Evolutionary conservation across 192 early-diverging fungal species (phyloP).

Genomic region (Mortierella hygrophila): DNA sequence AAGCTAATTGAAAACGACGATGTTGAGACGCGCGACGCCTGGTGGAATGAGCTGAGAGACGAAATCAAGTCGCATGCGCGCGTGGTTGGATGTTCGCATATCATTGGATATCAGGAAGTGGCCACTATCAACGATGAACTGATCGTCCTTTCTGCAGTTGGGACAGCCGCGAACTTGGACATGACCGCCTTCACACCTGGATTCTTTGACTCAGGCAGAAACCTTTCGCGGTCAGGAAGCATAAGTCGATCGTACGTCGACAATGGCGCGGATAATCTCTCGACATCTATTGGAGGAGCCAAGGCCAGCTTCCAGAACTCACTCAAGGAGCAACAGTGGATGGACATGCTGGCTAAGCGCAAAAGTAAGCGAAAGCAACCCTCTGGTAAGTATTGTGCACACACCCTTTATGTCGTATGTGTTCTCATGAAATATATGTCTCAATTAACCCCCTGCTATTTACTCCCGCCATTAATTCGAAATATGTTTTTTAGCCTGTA

Average conservation of each 20-base stretch:
- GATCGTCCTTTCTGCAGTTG: constrained; percentile 72
- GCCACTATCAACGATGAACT: constrained; percentile 76
- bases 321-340: constrained; percentile 51
- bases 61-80: constrained; percentile 84
- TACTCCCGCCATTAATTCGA: background rate
- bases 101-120: constrained; percentile 81
- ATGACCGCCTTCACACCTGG: constrained; percentile 64
- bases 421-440: background rate
- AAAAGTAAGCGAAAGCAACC: constrained; percentile 51
- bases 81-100: constrained; percentile 73
- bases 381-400: constrained; percentile 24
- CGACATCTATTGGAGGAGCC: constrained; percentile 21
- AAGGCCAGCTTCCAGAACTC: constrained; percentile 52
- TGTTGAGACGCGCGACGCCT: constrained; percentile 50
- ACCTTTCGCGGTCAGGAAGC: constrained; percentile 50
- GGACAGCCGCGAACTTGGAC: constrained; percentile 80
- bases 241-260: constrained; percentile 49
- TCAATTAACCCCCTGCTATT: too few species aligned
- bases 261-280: constrained; percentile 26
- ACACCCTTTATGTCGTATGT: background rate
- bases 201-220: constrained; percentile 32
- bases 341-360: constrained; percentile 51
- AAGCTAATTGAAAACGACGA: constrained; percentile 59
- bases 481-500: constrained; percentile 42
- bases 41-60: constrained; percentile 76